Evolutionary conservation across 768 basidiomycete genomes (phyloP), one percentile per base, ranked within the genome.

Genomic region (Zangia roseola): DNA sequence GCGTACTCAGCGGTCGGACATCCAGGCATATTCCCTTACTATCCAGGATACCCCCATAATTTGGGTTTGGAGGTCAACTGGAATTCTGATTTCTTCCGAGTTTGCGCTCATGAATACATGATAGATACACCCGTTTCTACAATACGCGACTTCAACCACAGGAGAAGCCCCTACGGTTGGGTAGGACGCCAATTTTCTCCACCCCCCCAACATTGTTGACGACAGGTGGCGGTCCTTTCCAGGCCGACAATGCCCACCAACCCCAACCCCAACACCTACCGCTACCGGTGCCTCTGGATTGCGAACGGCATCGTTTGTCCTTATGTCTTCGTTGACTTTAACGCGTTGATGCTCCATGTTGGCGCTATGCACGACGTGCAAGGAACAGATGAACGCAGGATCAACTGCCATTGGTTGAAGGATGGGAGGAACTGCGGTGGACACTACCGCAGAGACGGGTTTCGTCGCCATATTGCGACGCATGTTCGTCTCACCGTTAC

Each of bases 11-110:
- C n/a, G n/a, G n/a, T n/a, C n/a, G n/a, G n/a, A 4, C 10, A 44
- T 31, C 46, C 8, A 7, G 31, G 1, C 1, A 10, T 0, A 5
- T n/a, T n/a, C 2, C 6, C 1, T 1, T 28, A n/a, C 4, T 0
- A 25, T 16, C 21, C 10, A 6, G 34, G 3, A 3, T 51, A 21
- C 38, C 51, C 44, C 20, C 0, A 0, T 3, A 0, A 30, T 14
- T 61, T 51, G 59, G 44, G 45, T 7, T 13, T 5, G 10, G 43
- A 28, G 3, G 59, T 61, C 36, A 13, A 26, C 4, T 20, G 39
- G 10, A 0, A 4, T 6, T 24, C 12, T 12, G 7, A 8, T 24
- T 8, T 12, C 6, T 12, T 40, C 12, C 9, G 19, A 5, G 5
- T 16, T 30, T 7, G 9, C 0, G 26, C 36, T 54, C n/a, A 54